Percentiles rank a stretch among this genome's conserved stretches.
Evolutionary conservation across 164 flowering plant genomes (phyloP).

Genomic region (Pachysandra terminalis): DNA sequence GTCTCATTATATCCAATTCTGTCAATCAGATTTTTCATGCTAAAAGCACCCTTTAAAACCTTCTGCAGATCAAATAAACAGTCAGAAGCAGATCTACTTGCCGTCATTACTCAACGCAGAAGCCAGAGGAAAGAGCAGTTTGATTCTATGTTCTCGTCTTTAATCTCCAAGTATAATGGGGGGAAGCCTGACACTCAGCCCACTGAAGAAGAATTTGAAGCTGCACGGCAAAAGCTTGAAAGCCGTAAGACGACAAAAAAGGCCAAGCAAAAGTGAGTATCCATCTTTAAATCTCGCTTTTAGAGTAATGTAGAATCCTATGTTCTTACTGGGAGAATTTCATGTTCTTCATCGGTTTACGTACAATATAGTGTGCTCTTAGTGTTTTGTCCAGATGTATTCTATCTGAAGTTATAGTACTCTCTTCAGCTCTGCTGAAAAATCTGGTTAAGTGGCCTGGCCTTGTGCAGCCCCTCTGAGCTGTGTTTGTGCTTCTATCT

Average conservation of each 20-base stretch:
- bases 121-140: slow-evolving; percentile 65
- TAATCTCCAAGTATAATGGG: slow-evolving; percentile 61
- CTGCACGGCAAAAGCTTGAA: slow-evolving; percentile 63
- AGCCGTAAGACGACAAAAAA: slow-evolving; percentile 40
- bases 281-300: no score
- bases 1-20: background rate
- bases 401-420: no score
- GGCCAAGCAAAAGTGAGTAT: slow-evolving; percentile 29
- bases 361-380: no score
- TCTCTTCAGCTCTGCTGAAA: no score
- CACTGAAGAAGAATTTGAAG: slow-evolving; percentile 91
- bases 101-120: slow-evolving; percentile 76
- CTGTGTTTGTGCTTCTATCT: no score
- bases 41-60: background rate
- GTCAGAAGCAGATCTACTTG: slow-evolving; percentile 56
- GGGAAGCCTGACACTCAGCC: slow-evolving; percentile 45
- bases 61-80: slow-evolving; percentile 48
- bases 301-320: no score
- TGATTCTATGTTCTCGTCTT: slow-evolving; percentile 78
- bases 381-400: no score
- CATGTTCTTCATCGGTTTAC: no score
- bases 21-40: background rate
- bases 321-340: no score
- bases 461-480: no score
- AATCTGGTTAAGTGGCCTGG: no score